A percentile compares a stretch with the other conserved stretches of the same genome.
phyloP scores from a whole-genome alignment of 2,329 filamentous ascomycete species.

The Stagonosporopsis vannaccii region DNA sequence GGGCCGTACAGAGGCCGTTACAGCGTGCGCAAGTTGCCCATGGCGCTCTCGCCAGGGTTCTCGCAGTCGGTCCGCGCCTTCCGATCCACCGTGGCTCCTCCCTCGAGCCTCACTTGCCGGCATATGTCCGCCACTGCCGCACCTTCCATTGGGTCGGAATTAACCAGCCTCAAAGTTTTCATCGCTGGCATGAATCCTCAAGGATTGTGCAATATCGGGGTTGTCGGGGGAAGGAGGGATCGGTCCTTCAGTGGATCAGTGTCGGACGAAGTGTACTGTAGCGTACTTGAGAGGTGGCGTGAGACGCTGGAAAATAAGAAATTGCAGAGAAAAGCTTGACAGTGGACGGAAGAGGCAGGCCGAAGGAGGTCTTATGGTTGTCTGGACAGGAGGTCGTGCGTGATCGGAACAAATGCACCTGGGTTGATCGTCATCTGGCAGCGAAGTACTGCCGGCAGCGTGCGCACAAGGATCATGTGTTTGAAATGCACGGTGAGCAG shows the following conservation, averaged over 20 bases:
- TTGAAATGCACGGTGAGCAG: background rate
- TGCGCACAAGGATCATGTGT: constrained; percentile 2
- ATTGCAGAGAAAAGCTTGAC: constrained; percentile 1
- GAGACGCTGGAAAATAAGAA: background rate
- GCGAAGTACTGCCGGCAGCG: constrained; percentile 12
- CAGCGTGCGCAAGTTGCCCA: constrained; percentile 4
- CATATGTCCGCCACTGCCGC: background rate
- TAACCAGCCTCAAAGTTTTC: background rate
- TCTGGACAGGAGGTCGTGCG: constrained; percentile 2
- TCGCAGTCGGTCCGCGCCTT: constrained; percentile 10
- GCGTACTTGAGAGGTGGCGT: background rate
- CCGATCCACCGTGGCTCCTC: constrained; percentile 1
- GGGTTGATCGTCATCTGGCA: background rate
- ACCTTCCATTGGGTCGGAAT: constrained; percentile 5
- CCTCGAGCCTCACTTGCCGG: background rate
- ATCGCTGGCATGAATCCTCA: background rate
- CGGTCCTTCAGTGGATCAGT: background rate
- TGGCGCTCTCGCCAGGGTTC: background rate
- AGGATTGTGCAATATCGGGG: constrained; percentile 6
- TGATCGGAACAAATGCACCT: background rate
- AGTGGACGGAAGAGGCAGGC: background rate
- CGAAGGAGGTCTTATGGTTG: background rate
- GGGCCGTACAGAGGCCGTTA: background rate
- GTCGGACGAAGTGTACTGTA: background rate
- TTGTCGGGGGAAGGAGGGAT: background rate